These are phyloP conservation scores for Favolaschia claudopus DNA, from an alignment of 768 basidiomycete genomes.

Conservation along the genomic window DNA sequence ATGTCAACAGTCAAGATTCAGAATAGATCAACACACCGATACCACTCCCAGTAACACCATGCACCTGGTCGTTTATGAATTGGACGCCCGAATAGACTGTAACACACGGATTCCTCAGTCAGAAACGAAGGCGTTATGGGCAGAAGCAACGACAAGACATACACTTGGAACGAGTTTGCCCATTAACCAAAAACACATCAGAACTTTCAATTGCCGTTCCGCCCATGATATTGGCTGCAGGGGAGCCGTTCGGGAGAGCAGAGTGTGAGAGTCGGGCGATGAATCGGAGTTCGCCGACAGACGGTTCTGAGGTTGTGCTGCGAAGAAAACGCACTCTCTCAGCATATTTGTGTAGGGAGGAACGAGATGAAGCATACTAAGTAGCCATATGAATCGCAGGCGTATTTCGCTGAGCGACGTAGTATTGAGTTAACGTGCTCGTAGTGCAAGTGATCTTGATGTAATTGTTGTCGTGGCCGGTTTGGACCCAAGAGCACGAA, in stretches of 20 bases:
- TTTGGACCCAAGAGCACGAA: slow-evolving; percentile 35
- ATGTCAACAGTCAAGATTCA: neutral
- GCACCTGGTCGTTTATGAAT: slow-evolving; percentile 44
- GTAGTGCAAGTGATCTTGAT: slow-evolving; percentile 46
- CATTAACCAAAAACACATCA: slow-evolving; percentile 41
- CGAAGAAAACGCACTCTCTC: neutral
- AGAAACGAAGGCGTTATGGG: no score
- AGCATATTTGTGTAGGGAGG: neutral
- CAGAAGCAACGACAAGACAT: neutral
- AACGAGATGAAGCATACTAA: slow-evolving; percentile 39
- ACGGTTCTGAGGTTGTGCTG: slow-evolving; percentile 43
- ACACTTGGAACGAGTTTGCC: slow-evolving; percentile 42
- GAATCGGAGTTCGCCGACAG: slow-evolving; percentile 47
- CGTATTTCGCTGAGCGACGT: slow-evolving; percentile 42
- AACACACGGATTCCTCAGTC: no score
- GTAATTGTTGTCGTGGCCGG: slow-evolving; percentile 43
- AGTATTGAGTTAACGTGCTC: slow-evolving; percentile 44
- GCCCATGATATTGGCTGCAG: slow-evolving; percentile 36
- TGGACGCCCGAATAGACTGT: no score
- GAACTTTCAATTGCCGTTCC: slow-evolving; percentile 46
- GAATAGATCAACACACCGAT: slow-evolving; percentile 28
- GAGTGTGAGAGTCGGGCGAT: slow-evolving; percentile 40
- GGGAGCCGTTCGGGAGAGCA: slow-evolving; percentile 38
- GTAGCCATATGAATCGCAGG: slow-evolving; percentile 49
- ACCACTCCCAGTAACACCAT: slow-evolving; percentile 41